Base-by-base conservation (phyloP, 352 stramenopile species). In the Halophytophthora polymorphica region DNA sequence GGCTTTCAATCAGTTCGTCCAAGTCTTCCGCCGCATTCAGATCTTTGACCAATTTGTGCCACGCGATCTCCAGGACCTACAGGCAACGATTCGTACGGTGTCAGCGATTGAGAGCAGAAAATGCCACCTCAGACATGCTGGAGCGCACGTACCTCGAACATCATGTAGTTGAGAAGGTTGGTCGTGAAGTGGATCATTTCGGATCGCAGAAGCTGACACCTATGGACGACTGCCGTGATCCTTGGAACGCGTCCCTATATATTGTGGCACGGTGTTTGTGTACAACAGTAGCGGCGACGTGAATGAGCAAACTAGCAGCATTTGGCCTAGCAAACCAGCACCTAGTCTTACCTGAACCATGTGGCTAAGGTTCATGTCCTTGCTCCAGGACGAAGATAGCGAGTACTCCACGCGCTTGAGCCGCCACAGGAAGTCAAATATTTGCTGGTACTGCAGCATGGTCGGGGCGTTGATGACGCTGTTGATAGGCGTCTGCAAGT, bases 131-230 rank as follows among this genome's bases (percentile, higher is more conserved):
- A 48, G 12, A 22, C 37, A 21, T 29, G 13, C 8, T 11, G 12
- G 14, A 49, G 19, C 42, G 33, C 37, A 86, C 74, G 33, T 39
- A 86, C 74, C 83, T 99, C 96, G 71, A 99, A 99, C 95, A 99
- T 98, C 62, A 99, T 91, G 65, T 99, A 99, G 60, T 95, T 98
- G 62, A 98, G 92, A 19, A 99, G 80, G 53, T 98, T 99, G 35
- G 90, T 92, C 19, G 93, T 95, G 64, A 99, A 98, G 64, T 99
- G 95, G 50, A 98, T 95, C 97, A 99, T 99, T 40, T 98, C 87
- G 19, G 96, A 97, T 25, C 96, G 86, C 43, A 97, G 83, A 14
- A 99, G 80, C 50, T 98, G 93, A 56, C 96, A 97, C 31, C 84
- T 86, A 68, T 98, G 90, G 22, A 99, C 76, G 17, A 97, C 61